These are phyloP conservation scores for Diaporthe sp. DNA, from an alignment of 2,329 filamentous ascomycete species.

Conservation along the genomic window DNA sequence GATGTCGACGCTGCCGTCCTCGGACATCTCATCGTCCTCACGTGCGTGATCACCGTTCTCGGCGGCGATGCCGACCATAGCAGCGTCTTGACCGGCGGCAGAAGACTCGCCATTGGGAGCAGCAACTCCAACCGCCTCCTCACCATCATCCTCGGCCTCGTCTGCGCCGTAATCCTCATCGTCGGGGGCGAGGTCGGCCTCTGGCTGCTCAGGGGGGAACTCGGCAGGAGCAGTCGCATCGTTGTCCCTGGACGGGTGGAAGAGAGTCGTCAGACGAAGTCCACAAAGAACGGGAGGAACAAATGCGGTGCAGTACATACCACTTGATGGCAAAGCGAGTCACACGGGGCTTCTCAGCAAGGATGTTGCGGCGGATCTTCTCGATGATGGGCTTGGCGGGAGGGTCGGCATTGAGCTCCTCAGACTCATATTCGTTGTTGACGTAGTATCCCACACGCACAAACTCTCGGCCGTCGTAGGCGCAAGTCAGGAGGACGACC, in stretches of 20 bases:
- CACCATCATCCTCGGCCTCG: slow-evolving; percentile 79
- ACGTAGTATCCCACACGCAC: slow-evolving; percentile 99
- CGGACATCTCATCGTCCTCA: slow-evolving; percentile 50
- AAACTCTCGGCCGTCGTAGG: slow-evolving; percentile 96
- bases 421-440: slow-evolving; percentile 98
- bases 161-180: slow-evolving; percentile 93
- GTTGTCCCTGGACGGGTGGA: slow-evolving; percentile 77
- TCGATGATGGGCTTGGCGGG: slow-evolving; percentile 93
- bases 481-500: slow-evolving; percentile 94
- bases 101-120: slow-evolving; percentile 42
- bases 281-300: not conserved
- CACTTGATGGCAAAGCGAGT: slow-evolving; percentile 99
- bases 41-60: slow-evolving; percentile 42
- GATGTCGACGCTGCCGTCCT: slow-evolving; percentile 52
- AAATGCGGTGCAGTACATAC: slow-evolving; percentile 60
- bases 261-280: slow-evolving; percentile 5
- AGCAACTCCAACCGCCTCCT: slow-evolving; percentile 61
- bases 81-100: slow-evolving; percentile 41
- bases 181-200: slow-evolving; percentile 87
- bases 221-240: slow-evolving; percentile 96
- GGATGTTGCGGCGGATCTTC: slow-evolving; percentile 89
- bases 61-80: slow-evolving; percentile 44
- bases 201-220: slow-evolving; percentile 96
- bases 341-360: slow-evolving; percentile 96
- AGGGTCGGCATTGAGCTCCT: slow-evolving; percentile 88